Percentiles rank a stretch among this genome's conserved stretches.
These are phyloP conservation scores for Phlebopus sp. DNA, from an alignment of 1,284 basidiomycete species.

Conservation along the genomic window DNA sequence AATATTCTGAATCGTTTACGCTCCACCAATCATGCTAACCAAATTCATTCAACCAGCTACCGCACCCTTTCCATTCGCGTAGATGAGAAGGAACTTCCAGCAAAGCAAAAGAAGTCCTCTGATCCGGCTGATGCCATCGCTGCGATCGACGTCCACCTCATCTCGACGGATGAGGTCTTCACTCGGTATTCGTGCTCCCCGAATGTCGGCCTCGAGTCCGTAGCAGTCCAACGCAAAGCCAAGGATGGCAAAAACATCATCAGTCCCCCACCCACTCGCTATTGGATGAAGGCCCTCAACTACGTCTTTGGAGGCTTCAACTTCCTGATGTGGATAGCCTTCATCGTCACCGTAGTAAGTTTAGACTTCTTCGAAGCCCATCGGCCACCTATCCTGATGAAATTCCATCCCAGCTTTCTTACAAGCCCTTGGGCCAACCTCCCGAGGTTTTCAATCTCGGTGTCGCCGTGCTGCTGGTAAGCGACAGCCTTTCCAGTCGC, in stretches of 20 bases:
- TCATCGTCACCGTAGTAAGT: slow-evolving; percentile 44
- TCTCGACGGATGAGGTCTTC: slow-evolving; percentile 41
- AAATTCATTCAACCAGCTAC: slow-evolving; percentile 27
- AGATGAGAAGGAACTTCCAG: slow-evolving; percentile 26
- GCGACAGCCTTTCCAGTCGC: slow-evolving; percentile 39
- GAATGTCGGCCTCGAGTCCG: slow-evolving; percentile 42
- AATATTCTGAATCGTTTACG: not conserved
- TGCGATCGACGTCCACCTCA: slow-evolving; percentile 46
- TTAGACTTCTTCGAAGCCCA: not conserved
- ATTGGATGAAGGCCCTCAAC: slow-evolving; percentile 47
- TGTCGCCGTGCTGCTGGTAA: slow-evolving; percentile 75
- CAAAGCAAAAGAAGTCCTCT: slow-evolving; percentile 15
- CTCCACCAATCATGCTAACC: not conserved
- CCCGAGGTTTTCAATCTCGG: slow-evolving; percentile 57
- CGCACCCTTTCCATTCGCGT: slow-evolving; percentile 44
- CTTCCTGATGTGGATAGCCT: slow-evolving; percentile 51
- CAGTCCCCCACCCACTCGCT: slow-evolving; percentile 44
- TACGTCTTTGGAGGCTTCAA: slow-evolving; percentile 56
- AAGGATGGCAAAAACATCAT: slow-evolving; percentile 50
- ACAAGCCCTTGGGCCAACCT: slow-evolving; percentile 43
- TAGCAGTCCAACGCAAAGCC: slow-evolving; percentile 39
- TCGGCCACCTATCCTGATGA: slow-evolving; percentile 11
- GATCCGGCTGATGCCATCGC: slow-evolving; percentile 41
- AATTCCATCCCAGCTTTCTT: slow-evolving; percentile 38
- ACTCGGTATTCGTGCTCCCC: slow-evolving; percentile 44